Conservation (phyloP, 805 yeast species). For the Candida insectalens region DNA sequence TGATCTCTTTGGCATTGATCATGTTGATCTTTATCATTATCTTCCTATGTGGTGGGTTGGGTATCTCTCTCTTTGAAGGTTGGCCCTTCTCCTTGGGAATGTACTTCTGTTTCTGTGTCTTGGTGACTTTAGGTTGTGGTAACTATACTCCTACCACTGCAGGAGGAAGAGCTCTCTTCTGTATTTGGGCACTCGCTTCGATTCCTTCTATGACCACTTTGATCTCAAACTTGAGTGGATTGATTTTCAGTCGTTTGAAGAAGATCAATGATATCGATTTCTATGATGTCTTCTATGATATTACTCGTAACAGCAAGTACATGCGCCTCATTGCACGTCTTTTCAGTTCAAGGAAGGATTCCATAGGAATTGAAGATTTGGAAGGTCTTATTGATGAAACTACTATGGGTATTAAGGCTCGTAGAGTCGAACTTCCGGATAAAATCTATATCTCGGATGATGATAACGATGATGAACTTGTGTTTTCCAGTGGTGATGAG, state of each 20-base stretch:
- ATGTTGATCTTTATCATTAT: conserved; percentile 40
- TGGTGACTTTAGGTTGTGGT: conserved; percentile 82
- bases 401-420: neutral
- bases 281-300: conserved; percentile 8
- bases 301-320: conserved; percentile 4
- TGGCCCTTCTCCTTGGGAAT: conserved; percentile 67
- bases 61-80: conserved; percentile 47
- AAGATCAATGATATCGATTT: conserved; percentile 8
- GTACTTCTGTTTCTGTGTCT: conserved; percentile 70
- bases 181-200: conserved; percentile 73
- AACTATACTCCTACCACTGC: conserved; percentile 53
- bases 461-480: neutral
- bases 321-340: conserved; percentile 3
- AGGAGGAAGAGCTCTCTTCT: conserved; percentile 66
- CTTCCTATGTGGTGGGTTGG: conserved; percentile 67
- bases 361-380: conserved; percentile 2
- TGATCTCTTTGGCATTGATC: conserved; percentile 29
- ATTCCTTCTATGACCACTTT: conserved; percentile 82
- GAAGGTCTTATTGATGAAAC: conserved; percentile 6
- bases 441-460: neutral
- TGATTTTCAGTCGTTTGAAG: conserved; percentile 27
- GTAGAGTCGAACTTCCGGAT: neutral
- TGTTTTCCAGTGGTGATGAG: neutral
- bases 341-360: conserved; percentile 1
- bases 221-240: conserved; percentile 64